phyloP scores from a whole-genome alignment of 1,284 basidiomycete genomes.

The Trametes hirsuta region DNA sequence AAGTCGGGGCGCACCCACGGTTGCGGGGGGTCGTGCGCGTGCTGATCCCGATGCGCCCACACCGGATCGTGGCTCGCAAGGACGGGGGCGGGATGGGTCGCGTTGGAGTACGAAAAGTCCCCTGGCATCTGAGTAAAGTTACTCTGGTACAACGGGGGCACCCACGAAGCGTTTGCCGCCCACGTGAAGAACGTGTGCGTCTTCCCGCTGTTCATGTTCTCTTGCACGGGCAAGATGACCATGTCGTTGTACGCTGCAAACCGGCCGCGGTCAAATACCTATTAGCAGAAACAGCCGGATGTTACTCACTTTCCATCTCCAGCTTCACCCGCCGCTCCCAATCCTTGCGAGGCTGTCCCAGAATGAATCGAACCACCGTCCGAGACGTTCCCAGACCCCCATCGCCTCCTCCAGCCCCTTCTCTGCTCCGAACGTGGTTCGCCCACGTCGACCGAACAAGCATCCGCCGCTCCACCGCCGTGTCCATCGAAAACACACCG shows the following conservation, averaged over 20 bases:
- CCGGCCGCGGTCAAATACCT: neutral
- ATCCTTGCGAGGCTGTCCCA: slow-evolving; percentile 83
- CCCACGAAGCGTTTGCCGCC: slow-evolving; percentile 91
- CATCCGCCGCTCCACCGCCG: slow-evolving; percentile 84
- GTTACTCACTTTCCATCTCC: slow-evolving; percentile 87
- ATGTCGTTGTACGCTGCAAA: slow-evolving; percentile 79
- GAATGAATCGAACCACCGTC: slow-evolving; percentile 88
- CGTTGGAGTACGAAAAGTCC: slow-evolving; percentile 64
- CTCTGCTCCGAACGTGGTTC: slow-evolving; percentile 77
- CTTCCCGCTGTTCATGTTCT: slow-evolving; percentile 95
- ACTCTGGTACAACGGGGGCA: slow-evolving; percentile 73
- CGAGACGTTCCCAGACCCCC: slow-evolving; percentile 80
- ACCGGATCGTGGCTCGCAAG: slow-evolving; percentile 71
- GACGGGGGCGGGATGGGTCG: slow-evolving; percentile 52
- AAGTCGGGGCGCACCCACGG: slow-evolving; percentile 86
- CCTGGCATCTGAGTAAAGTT: slow-evolving; percentile 35
- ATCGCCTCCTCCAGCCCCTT: slow-evolving; percentile 71
- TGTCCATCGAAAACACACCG: slow-evolving; percentile 92
- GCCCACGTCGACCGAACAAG: slow-evolving; percentile 92
- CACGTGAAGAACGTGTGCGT: slow-evolving; percentile 85
- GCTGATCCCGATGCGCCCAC: slow-evolving; percentile 55
- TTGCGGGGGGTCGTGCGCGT: slow-evolving; percentile 40
- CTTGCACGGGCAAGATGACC: slow-evolving; percentile 79
- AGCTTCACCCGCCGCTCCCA: slow-evolving; percentile 82
- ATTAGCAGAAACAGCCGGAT: too few species aligned